phyloP scores from a whole-genome alignment of 2,329 filamentous ascomycete genomes.

The Penicillium sp. region DNA sequence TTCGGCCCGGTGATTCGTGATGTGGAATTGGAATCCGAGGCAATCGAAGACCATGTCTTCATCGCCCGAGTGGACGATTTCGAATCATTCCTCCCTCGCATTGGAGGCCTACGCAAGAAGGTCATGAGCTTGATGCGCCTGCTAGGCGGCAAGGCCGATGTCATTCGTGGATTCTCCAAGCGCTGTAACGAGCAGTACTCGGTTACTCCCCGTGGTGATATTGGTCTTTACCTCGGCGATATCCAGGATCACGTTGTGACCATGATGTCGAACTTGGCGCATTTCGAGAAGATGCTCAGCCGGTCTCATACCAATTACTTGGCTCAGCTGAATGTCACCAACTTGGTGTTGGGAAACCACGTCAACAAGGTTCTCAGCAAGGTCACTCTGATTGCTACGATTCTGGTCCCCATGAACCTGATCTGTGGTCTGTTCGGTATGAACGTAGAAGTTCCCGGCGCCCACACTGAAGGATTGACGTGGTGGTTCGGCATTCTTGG shows the following conservation, averaged over 20 bases:
- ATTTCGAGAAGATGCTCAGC: conserved; percentile 97
- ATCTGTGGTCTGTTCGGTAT: conserved; percentile 64
- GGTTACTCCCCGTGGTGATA: conserved; percentile 91
- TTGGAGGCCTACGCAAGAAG: conserved; percentile 88
- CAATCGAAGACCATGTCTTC: conserved; percentile 94
- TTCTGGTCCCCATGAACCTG: conserved; percentile 93
- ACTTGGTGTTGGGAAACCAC: conserved; percentile 79
- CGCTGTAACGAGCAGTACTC: conserved; percentile 97
- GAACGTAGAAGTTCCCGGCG: conserved; percentile 50
- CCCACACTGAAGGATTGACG: conserved; percentile 31
- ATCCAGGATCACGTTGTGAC: conserved; percentile 99
- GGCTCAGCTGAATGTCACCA: conserved; percentile 89
- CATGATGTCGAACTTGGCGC: conserved; percentile 93
- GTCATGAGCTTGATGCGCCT: conserved; percentile 91
- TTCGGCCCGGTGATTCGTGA: conserved; percentile 87
- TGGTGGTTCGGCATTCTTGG: conserved; percentile 54
- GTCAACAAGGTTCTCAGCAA: conserved; percentile 90
- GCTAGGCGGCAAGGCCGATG: conserved; percentile 95
- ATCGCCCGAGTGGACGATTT: conserved; percentile 88
- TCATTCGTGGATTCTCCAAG: conserved; percentile 95
- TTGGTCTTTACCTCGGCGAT: conserved; percentile 92
- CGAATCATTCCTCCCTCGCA: conserved; percentile 77
- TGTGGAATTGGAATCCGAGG: conserved; percentile 83
- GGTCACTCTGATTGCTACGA: conserved; percentile 89
- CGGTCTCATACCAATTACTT: conserved; percentile 95